phyloP scores from a whole-genome alignment of 1,139 yeast species.

The Ashbya aceris region DNA sequence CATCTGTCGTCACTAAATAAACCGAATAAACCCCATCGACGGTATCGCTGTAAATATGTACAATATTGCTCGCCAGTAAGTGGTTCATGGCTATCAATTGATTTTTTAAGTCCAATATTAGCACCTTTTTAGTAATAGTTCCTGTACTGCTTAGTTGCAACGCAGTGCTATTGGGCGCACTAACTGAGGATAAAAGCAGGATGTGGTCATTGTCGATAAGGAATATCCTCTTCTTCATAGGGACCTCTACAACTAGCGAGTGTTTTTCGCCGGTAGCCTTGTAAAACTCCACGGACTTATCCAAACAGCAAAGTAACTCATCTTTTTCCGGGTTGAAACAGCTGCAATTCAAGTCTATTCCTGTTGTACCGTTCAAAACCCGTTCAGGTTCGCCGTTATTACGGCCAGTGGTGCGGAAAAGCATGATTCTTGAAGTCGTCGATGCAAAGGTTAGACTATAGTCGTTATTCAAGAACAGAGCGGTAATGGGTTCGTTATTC shows the following conservation, averaged over 20 bases:
- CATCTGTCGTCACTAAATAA: conserved; percentile 63
- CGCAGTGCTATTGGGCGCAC: conserved; percentile 23
- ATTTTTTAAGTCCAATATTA: conserved; percentile 59
- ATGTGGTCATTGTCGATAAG: conserved; percentile 37
- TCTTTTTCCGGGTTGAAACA: conserved; percentile 29
- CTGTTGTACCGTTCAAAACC: conserved; percentile 51
- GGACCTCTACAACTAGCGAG: conserved; percentile 48
- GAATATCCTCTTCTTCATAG: conserved; percentile 44
- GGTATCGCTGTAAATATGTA: conserved; percentile 39
- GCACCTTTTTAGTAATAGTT: conserved; percentile 38
- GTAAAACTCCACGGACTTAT: conserved; percentile 30
- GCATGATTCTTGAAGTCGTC: conserved; percentile 53
- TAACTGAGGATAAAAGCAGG: conserved; percentile 27
- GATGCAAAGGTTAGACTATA: conserved; percentile 21
- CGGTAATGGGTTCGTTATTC: conserved; percentile 71
- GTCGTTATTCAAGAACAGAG: conserved; percentile 34
- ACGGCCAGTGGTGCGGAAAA: conserved; percentile 72
- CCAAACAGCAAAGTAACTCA: conserved; percentile 28
- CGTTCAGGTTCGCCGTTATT: conserved; percentile 61
- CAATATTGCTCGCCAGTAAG: conserved; percentile 54
- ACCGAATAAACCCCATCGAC: conserved; percentile 42
- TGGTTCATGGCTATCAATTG: conserved; percentile 64
- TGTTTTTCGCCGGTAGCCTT: conserved; percentile 44
- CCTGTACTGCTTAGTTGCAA: conserved; percentile 23
- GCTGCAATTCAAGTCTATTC: conserved; percentile 67